Evolutionary conservation across 202 grass and related monocot genomes (phyloP), one percentile per base, ranked within the genome.

Genomic region (Schoenoplectus tabernaemontani): DNA sequence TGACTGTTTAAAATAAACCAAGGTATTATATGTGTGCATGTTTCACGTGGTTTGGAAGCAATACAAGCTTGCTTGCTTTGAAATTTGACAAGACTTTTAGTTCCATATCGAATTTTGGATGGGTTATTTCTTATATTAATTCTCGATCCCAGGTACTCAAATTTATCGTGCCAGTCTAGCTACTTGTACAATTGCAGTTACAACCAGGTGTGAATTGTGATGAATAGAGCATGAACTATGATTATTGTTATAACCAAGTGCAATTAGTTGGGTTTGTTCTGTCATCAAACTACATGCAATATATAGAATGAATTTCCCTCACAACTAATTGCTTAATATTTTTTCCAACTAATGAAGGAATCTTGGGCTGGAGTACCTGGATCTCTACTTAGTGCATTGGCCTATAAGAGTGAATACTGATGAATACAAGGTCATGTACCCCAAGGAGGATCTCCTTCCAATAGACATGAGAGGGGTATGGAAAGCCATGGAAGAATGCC

Each of bases 401-500:
- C 83, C 83, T 19, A 0, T 85, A 32, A 79, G 63, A 41, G 38
- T 50, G 37, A 79, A 85, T 4, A 74, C 15, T 1, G 24, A 38
- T 32, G 76, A 71, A 59, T 60, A 69, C 59, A 80, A 80, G 76
- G 2, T 72, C 5, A 64, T 78, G 16, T 58, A 68, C 36, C 5
- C 61, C 1, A 69, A 73, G 22, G 83, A 85, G 22, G 76, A 59
- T n/a, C 15, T 80, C 12, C 76, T 72, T 46, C 61, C 83, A 16
- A 79, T 85, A 37, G 61, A 80, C 63, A 80, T 80, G 63, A 70
- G 37, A 50, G 83, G 43, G 13, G 66, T 70, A 34, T 85, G 83
- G 83, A 46, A 58, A 62, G 58, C 75, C 50, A 85, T 85, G 83
- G 83, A 85, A 70, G 83, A 80, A 59, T 85, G 83, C 64, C 51